Evolutionary conservation across 1,284 basidiomycete genomes (phyloP).

Genomic region (Moesziomyces sp.): DNA sequence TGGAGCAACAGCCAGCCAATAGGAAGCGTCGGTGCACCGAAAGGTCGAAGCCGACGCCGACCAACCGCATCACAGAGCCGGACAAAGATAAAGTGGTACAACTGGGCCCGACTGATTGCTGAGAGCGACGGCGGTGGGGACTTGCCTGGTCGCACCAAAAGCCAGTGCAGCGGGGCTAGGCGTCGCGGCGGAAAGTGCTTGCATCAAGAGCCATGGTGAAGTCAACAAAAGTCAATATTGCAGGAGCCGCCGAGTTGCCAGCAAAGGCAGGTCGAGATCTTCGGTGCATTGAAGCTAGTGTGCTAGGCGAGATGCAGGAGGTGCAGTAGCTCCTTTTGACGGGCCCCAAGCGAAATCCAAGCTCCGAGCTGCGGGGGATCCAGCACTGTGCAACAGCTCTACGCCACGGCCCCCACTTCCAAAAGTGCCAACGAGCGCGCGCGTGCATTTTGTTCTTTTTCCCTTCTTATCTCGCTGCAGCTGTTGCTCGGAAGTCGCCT

Average conservation of each 20-base stretch:
- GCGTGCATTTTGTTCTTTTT: neutral
- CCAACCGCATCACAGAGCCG: no score
- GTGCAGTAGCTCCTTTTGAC: slow-evolving; percentile 24
- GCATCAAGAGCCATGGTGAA: no score
- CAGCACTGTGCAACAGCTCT: neutral
- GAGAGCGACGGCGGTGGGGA: slow-evolving; percentile 1
- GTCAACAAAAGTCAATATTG: no score
- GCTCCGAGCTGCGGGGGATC: slow-evolving; percentile 1
- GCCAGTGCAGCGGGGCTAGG: no score
- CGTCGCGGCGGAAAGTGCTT: no score
- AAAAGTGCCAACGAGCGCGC: slow-evolving; percentile 1
- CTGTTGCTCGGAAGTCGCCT: no score
- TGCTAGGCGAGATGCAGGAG: slow-evolving; percentile 13
- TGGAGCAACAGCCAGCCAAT: slow-evolving; percentile 5
- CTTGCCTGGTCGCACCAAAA: slow-evolving; percentile 2
- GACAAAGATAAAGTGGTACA: neutral
- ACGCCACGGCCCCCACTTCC: neutral
- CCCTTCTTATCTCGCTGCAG: no score
- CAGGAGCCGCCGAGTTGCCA: neutral
- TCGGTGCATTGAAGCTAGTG: slow-evolving; percentile 13
- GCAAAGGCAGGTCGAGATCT: slow-evolving; percentile 18
- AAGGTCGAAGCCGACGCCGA: slow-evolving; percentile 1
- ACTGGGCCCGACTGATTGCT: neutral
- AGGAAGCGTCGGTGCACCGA: slow-evolving; percentile 7
- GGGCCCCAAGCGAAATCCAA: slow-evolving; percentile 1